Conservation (phyloP, 2,329 filamentous ascomycete species). For the Botrytis aclada region DNA sequence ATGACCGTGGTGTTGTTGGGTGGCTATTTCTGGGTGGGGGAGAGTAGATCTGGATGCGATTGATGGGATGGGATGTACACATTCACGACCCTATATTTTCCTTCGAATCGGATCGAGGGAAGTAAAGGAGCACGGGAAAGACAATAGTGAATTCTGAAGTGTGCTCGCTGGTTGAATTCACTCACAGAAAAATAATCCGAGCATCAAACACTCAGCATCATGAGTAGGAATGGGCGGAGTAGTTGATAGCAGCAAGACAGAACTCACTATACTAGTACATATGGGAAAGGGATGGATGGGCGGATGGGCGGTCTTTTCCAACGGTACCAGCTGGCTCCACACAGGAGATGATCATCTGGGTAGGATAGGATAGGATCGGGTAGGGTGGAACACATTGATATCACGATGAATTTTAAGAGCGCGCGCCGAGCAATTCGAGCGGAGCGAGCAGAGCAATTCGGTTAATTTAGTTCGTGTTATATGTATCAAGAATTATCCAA, state of each 20-base stretch:
- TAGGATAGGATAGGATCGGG: background rate
- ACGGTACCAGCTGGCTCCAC: background rate
- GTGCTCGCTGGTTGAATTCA: background rate
- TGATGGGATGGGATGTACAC: background rate
- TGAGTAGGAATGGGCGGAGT: background rate
- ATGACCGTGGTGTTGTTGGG: background rate
- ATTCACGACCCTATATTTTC: background rate
- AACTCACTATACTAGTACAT: constrained; percentile 8
- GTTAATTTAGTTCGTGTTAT: constrained; percentile 7
- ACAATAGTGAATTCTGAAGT: background rate
- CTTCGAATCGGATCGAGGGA: background rate
- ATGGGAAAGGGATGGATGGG: constrained; percentile 2
- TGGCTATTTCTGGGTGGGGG: background rate
- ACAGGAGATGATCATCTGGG: background rate
- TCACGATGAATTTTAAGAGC: background rate
- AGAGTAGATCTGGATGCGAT: background rate
- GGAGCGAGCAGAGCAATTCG: background rate
- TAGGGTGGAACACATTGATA: background rate
- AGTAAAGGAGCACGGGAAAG: background rate
- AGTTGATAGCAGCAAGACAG: background rate
- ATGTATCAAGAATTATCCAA: background rate
- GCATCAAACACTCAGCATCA: background rate
- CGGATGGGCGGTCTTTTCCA: background rate
- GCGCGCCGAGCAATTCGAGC: background rate
- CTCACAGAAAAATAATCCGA: background rate